Conservation (phyloP, 257 asterid genomes). For the Lavandula angustifolia region DNA sequence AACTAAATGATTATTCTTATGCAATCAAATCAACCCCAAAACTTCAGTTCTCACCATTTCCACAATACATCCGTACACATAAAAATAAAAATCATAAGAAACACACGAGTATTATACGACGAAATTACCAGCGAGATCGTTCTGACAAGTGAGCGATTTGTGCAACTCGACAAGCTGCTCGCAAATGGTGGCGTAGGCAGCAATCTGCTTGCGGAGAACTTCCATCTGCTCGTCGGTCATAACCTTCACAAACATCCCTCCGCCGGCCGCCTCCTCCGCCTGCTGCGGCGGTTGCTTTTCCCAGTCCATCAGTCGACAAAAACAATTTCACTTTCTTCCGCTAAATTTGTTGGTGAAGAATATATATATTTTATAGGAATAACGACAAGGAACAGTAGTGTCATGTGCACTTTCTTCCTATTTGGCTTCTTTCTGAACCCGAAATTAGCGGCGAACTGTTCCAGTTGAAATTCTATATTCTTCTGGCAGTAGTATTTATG, state of each 20-base stretch:
- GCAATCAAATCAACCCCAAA: background rate
- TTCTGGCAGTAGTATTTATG: background rate
- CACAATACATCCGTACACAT: background rate
- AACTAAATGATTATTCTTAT: background rate
- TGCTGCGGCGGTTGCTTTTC: conserved; percentile 47
- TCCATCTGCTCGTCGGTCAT: conserved; percentile 99
- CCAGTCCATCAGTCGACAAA: conserved; percentile 40
- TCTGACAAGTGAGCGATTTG: conserved; percentile 89
- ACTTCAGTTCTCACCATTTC: background rate
- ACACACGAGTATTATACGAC: background rate
- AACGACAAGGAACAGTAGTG: conserved; percentile 32
- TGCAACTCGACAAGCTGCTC: conserved; percentile 94
- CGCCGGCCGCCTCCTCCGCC: conserved; percentile 52
- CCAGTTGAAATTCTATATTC: background rate
- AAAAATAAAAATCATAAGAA: background rate
- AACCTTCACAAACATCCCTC: conserved; percentile 84
- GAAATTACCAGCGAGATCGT: conserved; percentile 73
- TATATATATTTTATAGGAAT: background rate
- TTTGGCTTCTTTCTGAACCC: conserved; percentile 23
- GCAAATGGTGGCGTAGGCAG: conserved; percentile 86
- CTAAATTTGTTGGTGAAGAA: conserved; percentile 31
- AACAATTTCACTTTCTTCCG: background rate
- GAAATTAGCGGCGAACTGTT: conserved; percentile 33
- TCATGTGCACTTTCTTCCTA: conserved; percentile 17
- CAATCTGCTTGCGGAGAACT: conserved; percentile 91